Evolutionary conservation across 1,139 yeast species (phyloP), one percentile per base, ranked within the genome.

Genomic region (Magnusiomyces ingens): DNA sequence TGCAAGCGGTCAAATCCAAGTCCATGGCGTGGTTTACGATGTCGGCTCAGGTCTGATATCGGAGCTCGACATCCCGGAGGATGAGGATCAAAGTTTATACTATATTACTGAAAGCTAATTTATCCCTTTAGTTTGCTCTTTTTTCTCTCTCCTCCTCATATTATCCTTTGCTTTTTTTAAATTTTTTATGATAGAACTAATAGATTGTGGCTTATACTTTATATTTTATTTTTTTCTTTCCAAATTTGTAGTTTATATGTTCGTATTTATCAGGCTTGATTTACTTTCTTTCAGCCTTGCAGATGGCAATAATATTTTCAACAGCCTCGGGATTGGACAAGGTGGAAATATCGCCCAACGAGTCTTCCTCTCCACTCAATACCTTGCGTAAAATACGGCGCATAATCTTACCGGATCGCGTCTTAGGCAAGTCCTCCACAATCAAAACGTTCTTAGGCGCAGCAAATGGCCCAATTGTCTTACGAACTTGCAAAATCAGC

Each of bases 331-430:
- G 95, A 72, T 93, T 89, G 55, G 94, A 83, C 71, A 93, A 79
- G 51, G 99, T 93, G 58, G 95, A 78, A 67, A 88, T 79, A 71
- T 93, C 99, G 63, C 99, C 99, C 64, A 93, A 78, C 71, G 88
- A 90, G 64, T 89, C 96, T 59, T 88, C 93, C 75, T 93, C 98
- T 64, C 86, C 81, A 52, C 93, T 80, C 48, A 93, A 83, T 58
- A 93, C 77, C 78, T 93, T 93, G 77, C 99, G 85, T 74, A 93
- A 80, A 64, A 93, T 87, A 77, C 99, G 87, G 79, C 99, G 86
- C 96, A 93, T 91, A 71, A 93, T 91, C 80, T 93, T 93, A 66
- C 99, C 99, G 35, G 96, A 89, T 76, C 99, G 82, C 38, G 99
- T 93, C 81, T 90, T 91, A 72, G 99, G 99, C 71, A 93, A 81